These are phyloP conservation scores for Debaryomyces subglobosus DNA, from an alignment of 1,139 yeast genomes.

Conservation along the genomic window DNA sequence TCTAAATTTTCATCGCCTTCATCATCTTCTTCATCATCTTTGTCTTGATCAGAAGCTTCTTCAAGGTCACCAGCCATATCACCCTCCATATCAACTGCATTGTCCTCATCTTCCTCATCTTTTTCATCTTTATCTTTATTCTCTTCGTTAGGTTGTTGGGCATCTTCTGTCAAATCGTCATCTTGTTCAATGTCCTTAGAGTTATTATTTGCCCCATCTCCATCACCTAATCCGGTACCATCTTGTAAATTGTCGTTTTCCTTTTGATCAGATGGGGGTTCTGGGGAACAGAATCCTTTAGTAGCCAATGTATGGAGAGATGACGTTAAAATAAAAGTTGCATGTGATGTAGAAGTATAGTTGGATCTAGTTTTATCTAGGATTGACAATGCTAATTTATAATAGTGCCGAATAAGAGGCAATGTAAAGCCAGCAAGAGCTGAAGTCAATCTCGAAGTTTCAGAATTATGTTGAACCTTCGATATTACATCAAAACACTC, in stretches of 20 bases:
- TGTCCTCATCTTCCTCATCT: conserved; percentile 64
- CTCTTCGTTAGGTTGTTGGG: conserved; percentile 81
- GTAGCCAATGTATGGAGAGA: conserved; percentile 64
- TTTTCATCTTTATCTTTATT: conserved; percentile 66
- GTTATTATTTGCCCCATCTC: conserved; percentile 78
- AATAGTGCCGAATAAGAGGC: conserved; percentile 61
- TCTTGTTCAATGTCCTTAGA: conserved; percentile 90
- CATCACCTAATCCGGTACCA: conserved; percentile 98
- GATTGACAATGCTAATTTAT: conserved; percentile 43
- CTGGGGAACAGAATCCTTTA: conserved; percentile 95
- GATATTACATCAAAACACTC: conserved; percentile 21
- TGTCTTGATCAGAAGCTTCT: conserved; percentile 72
- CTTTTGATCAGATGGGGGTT: conserved; percentile 70
- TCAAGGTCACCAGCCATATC: conserved; percentile 96
- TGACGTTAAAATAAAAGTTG: conserved; percentile 61
- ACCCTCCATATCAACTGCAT: conserved; percentile 92
- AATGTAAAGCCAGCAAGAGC: conserved; percentile 56
- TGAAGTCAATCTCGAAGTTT: conserved; percentile 38
- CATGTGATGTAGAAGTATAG: conserved; percentile 58
- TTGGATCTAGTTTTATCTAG: conserved; percentile 45
- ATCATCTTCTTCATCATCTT: conserved; percentile 56
- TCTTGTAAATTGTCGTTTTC: conserved; percentile 67
- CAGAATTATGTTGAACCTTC: conserved; percentile 35
- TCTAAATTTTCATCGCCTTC: conserved; percentile 68
- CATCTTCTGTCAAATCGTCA: conserved; percentile 87